A percentile compares a stretch with the other conserved stretches of the same genome.
Evolutionary conservation across 345 rosid species (phyloP).

Genomic region (Boechera divaricarpa): DNA sequence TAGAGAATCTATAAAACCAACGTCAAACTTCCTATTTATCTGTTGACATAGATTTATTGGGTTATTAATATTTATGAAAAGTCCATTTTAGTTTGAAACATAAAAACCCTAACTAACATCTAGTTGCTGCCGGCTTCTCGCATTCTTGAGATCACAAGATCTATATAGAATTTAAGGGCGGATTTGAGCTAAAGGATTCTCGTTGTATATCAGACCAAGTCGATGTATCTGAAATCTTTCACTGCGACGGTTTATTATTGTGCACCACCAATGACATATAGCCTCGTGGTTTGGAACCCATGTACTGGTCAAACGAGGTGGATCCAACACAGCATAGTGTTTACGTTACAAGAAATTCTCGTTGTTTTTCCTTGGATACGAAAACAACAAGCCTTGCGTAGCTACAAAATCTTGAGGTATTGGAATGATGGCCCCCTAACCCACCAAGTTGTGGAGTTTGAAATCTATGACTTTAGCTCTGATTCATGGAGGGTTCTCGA

Average conservation of each 20-base stretch:
- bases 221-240: neutral
- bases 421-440: neutral
- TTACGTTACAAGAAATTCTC: neutral
- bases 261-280: neutral
- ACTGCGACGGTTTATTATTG: neutral
- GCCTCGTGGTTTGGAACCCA: neutral
- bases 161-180: neutral
- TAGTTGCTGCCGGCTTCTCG: too few relatives aligned
- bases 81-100: too few relatives aligned
- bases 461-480: conserved; percentile 3
- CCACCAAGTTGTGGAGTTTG: neutral
- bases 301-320: conserved; percentile 14
- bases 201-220: neutral
- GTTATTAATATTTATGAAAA: too few relatives aligned
- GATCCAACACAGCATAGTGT: neutral
- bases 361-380: neutral
- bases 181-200: neutral
- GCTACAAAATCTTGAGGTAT: neutral
- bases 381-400: neutral
- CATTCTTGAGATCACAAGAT: too few relatives aligned
- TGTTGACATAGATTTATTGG: neutral
- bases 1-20: too few relatives aligned
- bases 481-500: neutral
- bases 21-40: neutral
- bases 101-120: too few relatives aligned